Evolutionary conservation across 495 filamentous ascomycete species (phyloP).

Genomic region (Platismatia glauca): DNA sequence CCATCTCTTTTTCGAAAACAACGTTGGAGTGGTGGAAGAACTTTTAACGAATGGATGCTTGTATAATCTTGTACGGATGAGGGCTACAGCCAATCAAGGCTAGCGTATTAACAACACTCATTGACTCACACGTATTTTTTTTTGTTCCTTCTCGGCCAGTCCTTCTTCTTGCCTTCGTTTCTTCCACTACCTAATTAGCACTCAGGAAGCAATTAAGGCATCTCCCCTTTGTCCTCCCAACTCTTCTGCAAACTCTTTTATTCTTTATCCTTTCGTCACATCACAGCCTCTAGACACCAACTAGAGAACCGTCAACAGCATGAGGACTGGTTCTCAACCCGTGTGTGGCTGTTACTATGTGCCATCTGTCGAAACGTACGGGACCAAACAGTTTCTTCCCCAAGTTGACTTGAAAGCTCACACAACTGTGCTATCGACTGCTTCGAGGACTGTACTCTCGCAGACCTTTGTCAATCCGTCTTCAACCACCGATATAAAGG

Average conservation of each 20-base stretch:
- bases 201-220: no score
- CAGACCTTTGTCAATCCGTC: slow-evolving; percentile 54
- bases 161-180: no score
- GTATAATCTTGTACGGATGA: no score
- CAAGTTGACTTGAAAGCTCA: slow-evolving; percentile 43
- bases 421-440: slow-evolving; percentile 44
- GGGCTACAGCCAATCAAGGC: not conserved
- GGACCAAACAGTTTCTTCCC: slow-evolving; percentile 40
- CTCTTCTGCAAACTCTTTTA: no score
- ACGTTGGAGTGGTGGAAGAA: no score
- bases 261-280: no score
- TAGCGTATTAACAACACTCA: not conserved
- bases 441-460: slow-evolving; percentile 49
- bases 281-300: not conserved
- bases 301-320: not conserved
- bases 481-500: slow-evolving; percentile 32
- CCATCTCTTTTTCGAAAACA: no score
- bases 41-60: no score
- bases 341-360: slow-evolving; percentile 16
- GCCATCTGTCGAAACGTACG: not conserved
- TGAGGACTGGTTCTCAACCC: slow-evolving; percentile 3
- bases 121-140: not conserved
- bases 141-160: no score
- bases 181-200: no score
- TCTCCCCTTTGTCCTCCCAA: no score